A percentile compares a stretch with the other conserved stretches of the same genome.
phyloP scores from a whole-genome alignment of 2,329 filamentous ascomycete species.

The Fusarium tjaetaba region DNA sequence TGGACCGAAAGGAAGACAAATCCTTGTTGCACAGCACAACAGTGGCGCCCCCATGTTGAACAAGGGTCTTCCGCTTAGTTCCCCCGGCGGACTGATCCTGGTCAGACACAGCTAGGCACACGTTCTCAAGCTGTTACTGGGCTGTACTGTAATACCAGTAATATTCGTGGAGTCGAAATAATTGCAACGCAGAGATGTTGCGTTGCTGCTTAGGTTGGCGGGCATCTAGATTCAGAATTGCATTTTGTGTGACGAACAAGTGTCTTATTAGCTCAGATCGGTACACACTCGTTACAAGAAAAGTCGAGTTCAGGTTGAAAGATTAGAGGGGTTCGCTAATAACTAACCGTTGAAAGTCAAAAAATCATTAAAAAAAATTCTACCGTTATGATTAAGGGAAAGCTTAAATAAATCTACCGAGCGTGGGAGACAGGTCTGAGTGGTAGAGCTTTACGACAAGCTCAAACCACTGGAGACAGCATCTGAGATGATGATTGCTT shows the following conservation, averaged over 20 bases:
- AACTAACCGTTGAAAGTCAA: slow-evolving; percentile 13
- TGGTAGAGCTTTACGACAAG: neutral
- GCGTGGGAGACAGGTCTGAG: neutral
- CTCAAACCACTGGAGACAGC: neutral
- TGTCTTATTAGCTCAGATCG: neutral
- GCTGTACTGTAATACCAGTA: neutral
- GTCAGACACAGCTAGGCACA: slow-evolving; percentile 20
- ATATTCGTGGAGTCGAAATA: slow-evolving; percentile 17
- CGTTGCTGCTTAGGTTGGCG: slow-evolving; percentile 1
- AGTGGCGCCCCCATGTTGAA: slow-evolving; percentile 35
- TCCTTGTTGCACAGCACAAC: slow-evolving; percentile 14
- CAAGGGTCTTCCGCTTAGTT: slow-evolving; percentile 31
- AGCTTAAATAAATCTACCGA: slow-evolving; percentile 8
- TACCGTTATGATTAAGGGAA: slow-evolving; percentile 13
- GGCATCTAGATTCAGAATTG: neutral
- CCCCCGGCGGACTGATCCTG: slow-evolving; percentile 25
- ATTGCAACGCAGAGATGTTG: neutral
- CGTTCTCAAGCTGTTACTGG: slow-evolving; percentile 1
- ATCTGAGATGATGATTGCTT: neutral
- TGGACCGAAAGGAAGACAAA: neutral
- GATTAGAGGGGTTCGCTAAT: slow-evolving; percentile 2
- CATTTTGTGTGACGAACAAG: neutral
- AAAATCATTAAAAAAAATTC: neutral
- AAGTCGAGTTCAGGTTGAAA: neutral
- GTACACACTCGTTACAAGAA: neutral